Percentiles rank a stretch among this genome's conserved stretches.
phyloP scores from a whole-genome alignment of 176 grass and related monocot genomes.

The Oryza rufipogon region DNA sequence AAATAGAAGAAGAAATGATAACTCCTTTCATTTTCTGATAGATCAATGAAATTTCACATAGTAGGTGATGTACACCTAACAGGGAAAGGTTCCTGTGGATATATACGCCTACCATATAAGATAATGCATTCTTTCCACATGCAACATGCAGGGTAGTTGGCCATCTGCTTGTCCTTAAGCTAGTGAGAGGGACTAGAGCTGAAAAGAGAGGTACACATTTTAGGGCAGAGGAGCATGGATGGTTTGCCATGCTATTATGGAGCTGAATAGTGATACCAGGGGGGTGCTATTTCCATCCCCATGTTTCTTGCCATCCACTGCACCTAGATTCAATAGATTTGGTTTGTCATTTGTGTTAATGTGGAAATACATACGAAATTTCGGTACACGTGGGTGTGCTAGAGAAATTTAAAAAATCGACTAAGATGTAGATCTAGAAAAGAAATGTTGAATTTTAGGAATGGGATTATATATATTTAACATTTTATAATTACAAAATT shows the following conservation, averaged over 20 bases:
- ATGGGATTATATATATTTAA: neutral
- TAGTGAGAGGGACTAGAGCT: slow-evolving; percentile 65
- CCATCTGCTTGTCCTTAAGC: slow-evolving; percentile 47
- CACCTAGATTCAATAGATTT: neutral
- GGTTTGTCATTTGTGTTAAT: slow-evolving; percentile 2
- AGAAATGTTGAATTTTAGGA: neutral
- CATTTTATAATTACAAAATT: neutral
- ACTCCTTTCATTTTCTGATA: slow-evolving; percentile 27
- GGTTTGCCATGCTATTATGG: slow-evolving; percentile 39
- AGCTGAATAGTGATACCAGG: slow-evolving; percentile 17
- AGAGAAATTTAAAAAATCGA: neutral
- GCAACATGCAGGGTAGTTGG: slow-evolving; percentile 29
- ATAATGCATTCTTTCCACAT: slow-evolving; percentile 45
- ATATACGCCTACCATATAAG: neutral
- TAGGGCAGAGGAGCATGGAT: slow-evolving; percentile 41
- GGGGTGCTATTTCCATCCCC: neutral
- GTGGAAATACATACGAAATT: slow-evolving; percentile 11
- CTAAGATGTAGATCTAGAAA: neutral
- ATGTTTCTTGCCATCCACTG: neutral
- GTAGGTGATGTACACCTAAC: slow-evolving; percentile 31
- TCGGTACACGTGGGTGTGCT: neutral
- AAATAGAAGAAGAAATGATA: neutral
- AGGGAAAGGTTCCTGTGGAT: neutral
- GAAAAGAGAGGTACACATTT: slow-evolving; percentile 48
- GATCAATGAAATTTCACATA: slow-evolving; percentile 19